Base-by-base conservation (phyloP, 2,329 filamentous ascomycete species). In the Allantophomopsis cytisporea region DNA sequence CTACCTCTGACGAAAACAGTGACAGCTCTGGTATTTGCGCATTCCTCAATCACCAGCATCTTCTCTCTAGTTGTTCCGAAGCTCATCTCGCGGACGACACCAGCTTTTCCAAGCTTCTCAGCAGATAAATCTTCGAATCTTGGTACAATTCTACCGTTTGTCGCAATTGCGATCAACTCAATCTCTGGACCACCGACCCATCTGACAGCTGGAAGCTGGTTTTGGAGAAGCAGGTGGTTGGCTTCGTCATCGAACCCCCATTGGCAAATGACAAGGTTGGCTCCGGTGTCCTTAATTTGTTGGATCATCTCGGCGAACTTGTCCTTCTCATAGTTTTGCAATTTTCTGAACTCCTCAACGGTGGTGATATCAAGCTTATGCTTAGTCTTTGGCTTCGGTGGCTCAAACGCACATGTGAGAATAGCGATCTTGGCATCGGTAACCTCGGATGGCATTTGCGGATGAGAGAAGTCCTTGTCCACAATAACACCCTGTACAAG, bases 161-260 rank as follows among this genome's bases (percentile, higher is more conserved):
- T 98, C 37, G 91, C 91, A 62, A 98, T 98, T 47, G 91, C 91
- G 57, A 98, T 96, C 49, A 98, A 68, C 64, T 98, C 91, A 51
- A 98, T 96, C 64, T 98, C 93, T 2, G 91, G 91, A 8, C 91
- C 91, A 50, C 91, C 91, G 33, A 98, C 91, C 91, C 91, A 98
- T 63, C 91, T 75, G 43, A 98, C 91, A 31, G 91, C 93, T 8
- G 91, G 93, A 7, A 98, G 76, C 55, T 91, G 72, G 70, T 96
- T 96, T 66, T 95, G 93, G 45, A 98, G 78, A 30, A 98, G 74
- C 43, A 98, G 67, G 63, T 98, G 91, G 68, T 98, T 98, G 46
- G 91, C 91, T 66, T 98, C 91, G 56, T 98, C 91, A 58, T 98
- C 91, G 57, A 98, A 98, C 50, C 91, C 91, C 91, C 93, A 98